A percentile compares a stretch with the other conserved stretches of the same genome.
Conservation (phyloP, 1,284 basidiomycete genomes). For the Meira miltonrushii region DNA sequence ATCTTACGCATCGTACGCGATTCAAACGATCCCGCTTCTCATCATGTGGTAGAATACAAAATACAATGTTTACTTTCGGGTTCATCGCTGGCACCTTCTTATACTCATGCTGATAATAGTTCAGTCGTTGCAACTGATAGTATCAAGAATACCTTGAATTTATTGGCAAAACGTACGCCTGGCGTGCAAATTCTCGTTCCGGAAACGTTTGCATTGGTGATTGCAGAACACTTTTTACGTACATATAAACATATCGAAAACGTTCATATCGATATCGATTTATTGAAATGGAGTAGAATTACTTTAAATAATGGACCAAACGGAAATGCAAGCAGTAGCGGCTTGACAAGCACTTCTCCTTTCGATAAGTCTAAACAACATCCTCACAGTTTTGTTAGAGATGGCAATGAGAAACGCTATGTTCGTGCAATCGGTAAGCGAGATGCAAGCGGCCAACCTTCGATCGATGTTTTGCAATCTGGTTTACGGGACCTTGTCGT, state of each 20-base stretch:
- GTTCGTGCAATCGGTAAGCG: conserved; percentile 62
- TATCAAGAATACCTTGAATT: conserved; percentile 88
- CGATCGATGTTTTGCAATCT: conserved; percentile 24
- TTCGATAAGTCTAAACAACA: conserved; percentile 58
- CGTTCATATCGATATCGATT: conserved; percentile 70
- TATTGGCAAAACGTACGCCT: conserved; percentile 30
- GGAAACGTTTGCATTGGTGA: conserved; percentile 78
- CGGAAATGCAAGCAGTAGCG: not conserved
- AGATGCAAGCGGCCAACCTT: conserved; percentile 57
- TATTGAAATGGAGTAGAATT: conserved; percentile 82
- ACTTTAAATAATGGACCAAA: conserved; percentile 51
- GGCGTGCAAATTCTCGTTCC: conserved; percentile 55
- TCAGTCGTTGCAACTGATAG: conserved; percentile 46
- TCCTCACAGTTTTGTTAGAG: conserved; percentile 75
- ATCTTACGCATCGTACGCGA: conserved; percentile 41
- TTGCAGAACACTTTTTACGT: conserved; percentile 75
- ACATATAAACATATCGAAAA: conserved; percentile 71
- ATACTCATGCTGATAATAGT: conserved; percentile 36
- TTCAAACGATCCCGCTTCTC: conserved; percentile 24
- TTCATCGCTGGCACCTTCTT: conserved; percentile 26
- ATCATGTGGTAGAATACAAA: conserved; percentile 41
- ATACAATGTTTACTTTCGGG: conserved; percentile 38
- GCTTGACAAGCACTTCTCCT: not conserved
- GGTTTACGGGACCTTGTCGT: conserved; percentile 57
- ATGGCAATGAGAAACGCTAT: conserved; percentile 81